Conservation (phyloP, 352 stramenopile genomes). For the Poterioochromonas sp. region DNA sequence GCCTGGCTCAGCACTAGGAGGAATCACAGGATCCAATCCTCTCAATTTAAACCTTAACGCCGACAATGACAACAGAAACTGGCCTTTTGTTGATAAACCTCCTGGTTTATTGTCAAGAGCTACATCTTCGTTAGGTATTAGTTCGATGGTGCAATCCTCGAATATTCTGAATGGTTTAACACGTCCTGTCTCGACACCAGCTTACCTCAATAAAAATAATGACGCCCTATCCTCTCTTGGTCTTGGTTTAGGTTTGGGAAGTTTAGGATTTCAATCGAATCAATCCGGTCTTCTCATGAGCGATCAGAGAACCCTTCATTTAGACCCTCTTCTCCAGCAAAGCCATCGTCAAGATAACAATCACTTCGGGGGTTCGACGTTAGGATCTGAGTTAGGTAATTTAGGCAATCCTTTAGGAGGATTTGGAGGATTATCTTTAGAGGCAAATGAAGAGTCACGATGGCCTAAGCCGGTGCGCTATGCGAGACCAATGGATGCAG, state of each 20-base stretch:
- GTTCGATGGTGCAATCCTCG: no score
- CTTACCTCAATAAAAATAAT: background rate
- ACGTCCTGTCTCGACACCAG: background rate
- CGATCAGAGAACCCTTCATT: background rate
- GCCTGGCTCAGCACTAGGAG: no score
- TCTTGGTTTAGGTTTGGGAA: background rate
- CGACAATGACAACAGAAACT: no score
- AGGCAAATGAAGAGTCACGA: no score
- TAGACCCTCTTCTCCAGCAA: background rate
- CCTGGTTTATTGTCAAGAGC: no score
- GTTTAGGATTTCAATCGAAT: background rate
- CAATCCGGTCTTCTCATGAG: background rate
- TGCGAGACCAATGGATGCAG: background rate
- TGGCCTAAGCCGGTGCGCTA: background rate
- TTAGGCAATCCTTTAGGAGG: background rate
- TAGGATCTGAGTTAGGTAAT: background rate
- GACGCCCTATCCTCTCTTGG: background rate
- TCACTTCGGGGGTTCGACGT: background rate
- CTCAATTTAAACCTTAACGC: no score
- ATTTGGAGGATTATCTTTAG: background rate
- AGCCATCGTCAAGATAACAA: background rate
- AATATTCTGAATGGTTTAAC: no score
- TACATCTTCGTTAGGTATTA: no score
- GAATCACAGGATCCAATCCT: no score
- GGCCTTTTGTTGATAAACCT: no score